Base-by-base conservation (phyloP, 1,284 basidiomycete species). In the Coriolopsis trogii region DNA sequence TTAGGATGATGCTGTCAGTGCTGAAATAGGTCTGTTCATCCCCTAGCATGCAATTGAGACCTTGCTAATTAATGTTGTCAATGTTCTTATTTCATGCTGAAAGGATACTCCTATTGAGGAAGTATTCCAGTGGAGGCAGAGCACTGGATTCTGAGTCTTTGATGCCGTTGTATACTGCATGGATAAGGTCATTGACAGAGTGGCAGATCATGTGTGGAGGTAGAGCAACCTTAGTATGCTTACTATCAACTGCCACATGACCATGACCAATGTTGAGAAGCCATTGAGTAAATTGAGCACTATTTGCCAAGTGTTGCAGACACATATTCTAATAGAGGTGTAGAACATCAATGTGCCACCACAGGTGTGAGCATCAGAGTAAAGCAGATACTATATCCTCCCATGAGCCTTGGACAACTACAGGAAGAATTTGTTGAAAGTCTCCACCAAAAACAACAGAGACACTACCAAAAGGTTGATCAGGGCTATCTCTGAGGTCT, bases 391-490 rank as follows among this genome's bases (percentile, higher is more conserved):
- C 63, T 55, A 76, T 71, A 4, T 76, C 58, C 39, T 67, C 62
- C 40, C 66, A 51, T 1, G 60, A 54, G 0, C 74, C 73, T 53
- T 65, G 59, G 6, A 59, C 51, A 37, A 77, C 56, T 1, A 77
- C 75, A 25, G 75, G 75, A 3, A 76, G 63, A 8, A 58, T 72
- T 53, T 78, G 75, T 33, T 68, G 62, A 51, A 73, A 77, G 53
- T 78, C 74, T 0, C 76, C 76, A 10, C 73, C 71, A 63, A 75
- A 72, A 1, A 76, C 59, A 3, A 76, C 61, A 18, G 70, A 67
- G n/a, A 74, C 61, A 0, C 75, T 73, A 24, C 75, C 75, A 68
- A 77, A 78, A 0, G 66, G 71, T 0, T 30, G 26, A 6, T n/a
- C n/a, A n/a, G 68, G 40, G 30, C 48, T 24, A 21, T 64, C 41